Conservation (phyloP, 1,284 basidiomycete species). For the Hemileia vastatrix region DNA sequence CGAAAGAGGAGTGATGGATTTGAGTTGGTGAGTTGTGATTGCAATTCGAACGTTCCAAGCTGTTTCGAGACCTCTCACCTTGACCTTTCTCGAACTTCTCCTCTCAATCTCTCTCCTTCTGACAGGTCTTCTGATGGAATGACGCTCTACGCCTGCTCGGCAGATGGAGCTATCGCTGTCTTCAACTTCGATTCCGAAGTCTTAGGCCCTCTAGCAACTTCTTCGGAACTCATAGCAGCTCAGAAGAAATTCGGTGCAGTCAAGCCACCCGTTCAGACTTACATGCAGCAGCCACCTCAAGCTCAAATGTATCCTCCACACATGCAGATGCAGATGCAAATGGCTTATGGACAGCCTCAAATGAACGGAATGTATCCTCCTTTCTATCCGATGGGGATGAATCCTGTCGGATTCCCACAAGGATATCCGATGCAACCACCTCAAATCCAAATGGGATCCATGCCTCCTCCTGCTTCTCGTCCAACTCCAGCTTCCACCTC, state of each 20-base stretch:
- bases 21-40: constrained; percentile 87
- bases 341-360: background rate
- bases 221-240: constrained; percentile 63
- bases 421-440: background rate
- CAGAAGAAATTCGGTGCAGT: constrained; percentile 72
- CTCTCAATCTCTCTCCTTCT: background rate
- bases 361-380: constrained; percentile 21
- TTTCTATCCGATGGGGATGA: constrained; percentile 19
- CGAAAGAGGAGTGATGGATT: constrained; percentile 84
- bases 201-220: constrained; percentile 72
- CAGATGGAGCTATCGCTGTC: constrained; percentile 83
- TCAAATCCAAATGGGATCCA: background rate
- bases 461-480: constrained; percentile 11
- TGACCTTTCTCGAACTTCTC: background rate
- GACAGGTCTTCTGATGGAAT: constrained; percentile 65
- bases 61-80: background rate
- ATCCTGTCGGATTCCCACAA: background rate
- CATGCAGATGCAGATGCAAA: background rate
- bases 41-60: background rate
- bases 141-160: constrained; percentile 84
- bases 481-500: constrained; percentile 10
- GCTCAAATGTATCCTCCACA: background rate
- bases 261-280: constrained; percentile 26
- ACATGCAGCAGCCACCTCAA: no score
- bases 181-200: constrained; percentile 71